These are phyloP conservation scores for Moniliophthora roreri DNA, from an alignment of 1,284 basidiomycete genomes.

Conservation along the genomic window DNA sequence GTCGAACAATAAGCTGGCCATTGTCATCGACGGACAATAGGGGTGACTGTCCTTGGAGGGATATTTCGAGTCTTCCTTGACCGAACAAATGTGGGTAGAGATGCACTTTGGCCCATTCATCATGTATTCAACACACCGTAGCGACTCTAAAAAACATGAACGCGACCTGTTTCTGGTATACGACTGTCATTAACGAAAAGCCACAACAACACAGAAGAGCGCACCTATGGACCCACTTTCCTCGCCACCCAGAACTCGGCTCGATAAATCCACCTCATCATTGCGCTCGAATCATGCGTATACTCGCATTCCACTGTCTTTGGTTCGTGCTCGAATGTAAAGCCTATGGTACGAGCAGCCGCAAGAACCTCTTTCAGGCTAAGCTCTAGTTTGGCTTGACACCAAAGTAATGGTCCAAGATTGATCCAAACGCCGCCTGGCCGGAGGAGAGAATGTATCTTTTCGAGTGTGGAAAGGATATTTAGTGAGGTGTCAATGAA, in stretches of 20 bases:
- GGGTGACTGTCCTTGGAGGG: no score
- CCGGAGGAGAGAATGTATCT: conserved; percentile 51
- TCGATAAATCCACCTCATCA: conserved; percentile 68
- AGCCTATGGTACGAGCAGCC: conserved; percentile 51
- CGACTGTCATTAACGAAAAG: no score
- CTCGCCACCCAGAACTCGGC: conserved; percentile 66
- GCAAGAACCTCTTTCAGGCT: conserved; percentile 59
- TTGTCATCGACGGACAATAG: no score
- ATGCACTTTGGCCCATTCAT: no score
- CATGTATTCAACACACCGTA: no score
- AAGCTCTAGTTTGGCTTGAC: conserved; percentile 56
- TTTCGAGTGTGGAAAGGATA: conserved; percentile 50
- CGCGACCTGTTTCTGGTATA: no score
- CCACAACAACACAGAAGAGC: no score
- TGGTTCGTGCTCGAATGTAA: conserved; percentile 32
- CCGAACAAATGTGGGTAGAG: no score
- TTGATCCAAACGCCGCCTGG: conserved; percentile 69
- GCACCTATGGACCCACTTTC: conserved; percentile 26
- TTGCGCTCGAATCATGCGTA: conserved; percentile 56
- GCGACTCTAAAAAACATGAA: no score
- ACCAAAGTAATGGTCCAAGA: conserved; percentile 66
- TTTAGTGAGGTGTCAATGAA: conserved; percentile 72
- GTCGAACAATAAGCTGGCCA: no score
- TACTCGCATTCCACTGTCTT: conserved; percentile 60
- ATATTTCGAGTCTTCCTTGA: no score